phyloP scores from a whole-genome alignment of 306 rosid genomes.

The Rosa lucieae region DNA sequence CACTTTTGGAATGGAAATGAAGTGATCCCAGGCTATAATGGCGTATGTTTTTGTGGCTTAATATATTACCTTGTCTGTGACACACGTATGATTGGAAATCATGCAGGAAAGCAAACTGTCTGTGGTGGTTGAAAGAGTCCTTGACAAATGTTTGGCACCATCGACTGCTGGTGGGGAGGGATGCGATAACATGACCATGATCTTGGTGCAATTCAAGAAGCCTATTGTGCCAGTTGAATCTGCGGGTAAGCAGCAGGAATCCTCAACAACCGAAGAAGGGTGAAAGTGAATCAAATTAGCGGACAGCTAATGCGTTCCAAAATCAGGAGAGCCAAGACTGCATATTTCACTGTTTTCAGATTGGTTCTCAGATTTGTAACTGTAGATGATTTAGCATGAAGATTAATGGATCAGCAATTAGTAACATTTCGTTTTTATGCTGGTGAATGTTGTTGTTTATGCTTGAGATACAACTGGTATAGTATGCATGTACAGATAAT shows the following conservation, averaged over 20 bases:
- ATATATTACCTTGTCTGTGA: slow-evolving; percentile 7
- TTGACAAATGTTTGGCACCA: slow-evolving; percentile 90
- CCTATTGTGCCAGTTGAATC: slow-evolving; percentile 39
- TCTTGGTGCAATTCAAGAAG: slow-evolving; percentile 85
- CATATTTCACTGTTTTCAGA: slow-evolving; percentile 7
- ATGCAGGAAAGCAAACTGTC: slow-evolving; percentile 79
- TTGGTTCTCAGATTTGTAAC: slow-evolving; percentile 25
- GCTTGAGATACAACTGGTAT: slow-evolving; percentile 20
- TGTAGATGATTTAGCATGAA: slow-evolving; percentile 34
- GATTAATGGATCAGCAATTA: slow-evolving; percentile 4
- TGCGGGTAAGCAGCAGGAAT: slow-evolving; percentile 41
- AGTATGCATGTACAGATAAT: slow-evolving; percentile 36
- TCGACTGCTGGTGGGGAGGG: slow-evolving; percentile 82
- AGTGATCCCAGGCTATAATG: neutral
- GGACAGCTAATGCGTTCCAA: neutral
- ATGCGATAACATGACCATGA: slow-evolving; percentile 98
- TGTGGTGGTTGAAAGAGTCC: slow-evolving; percentile 74
- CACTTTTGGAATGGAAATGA: neutral
- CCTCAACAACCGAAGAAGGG: slow-evolving; percentile 35
- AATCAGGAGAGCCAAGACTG: slow-evolving; percentile 7
- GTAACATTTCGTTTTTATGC: slow-evolving; percentile 8
- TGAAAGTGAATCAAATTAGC: slow-evolving; percentile 33
- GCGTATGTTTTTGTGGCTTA: neutral
- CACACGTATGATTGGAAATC: slow-evolving; percentile 10
- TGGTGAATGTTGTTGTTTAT: slow-evolving; percentile 10